Evolutionary conservation across 1,284 basidiomycete genomes (phyloP), one percentile per base, ranked within the genome.

Genomic region (Irpex sp.): DNA sequence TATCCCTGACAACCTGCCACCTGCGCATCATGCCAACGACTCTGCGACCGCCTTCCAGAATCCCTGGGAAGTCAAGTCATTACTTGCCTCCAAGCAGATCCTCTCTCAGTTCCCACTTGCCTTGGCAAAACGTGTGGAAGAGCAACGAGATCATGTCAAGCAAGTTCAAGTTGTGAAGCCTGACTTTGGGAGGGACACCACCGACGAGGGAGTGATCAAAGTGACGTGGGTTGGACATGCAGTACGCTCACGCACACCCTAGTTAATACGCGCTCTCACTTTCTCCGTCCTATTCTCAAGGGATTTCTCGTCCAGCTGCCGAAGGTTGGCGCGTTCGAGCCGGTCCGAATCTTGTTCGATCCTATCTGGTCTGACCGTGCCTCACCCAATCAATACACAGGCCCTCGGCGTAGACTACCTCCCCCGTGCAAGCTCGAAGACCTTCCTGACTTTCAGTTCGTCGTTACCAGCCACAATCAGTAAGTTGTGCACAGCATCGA

Each of bases 401-500:
- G 76, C 11, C 66, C 74, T 11, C 63, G 61, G 15, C 66, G 75
- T 7, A 65, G 71, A 8, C 63, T 76, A 7, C 74, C 72, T 19
- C 70, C 75, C 2, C 75, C 75, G 1, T 77, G 76, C 61, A 58
- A 60, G 1, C 60, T 76, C 7, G 70, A 70, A 31, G 71, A 75
- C 5, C 68, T 77, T 1, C 75, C 76, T 15, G 70, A 72, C 13
- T 66, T 76, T 56, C 68, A 75, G 17, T 76, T 71, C 58, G 73
- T 77, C 13, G 69, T 69, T 2, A 74, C 72, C 31, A 74, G 72
- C 39, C 76, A 76, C 60, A 76, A 76, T 61, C 76, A 76, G 76
- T 77, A 58, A 17, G 72, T 55, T 35, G 6, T 15, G 43, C 43
- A 55, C 2, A 39, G 55, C 5, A 69, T 75, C 1, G 64, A 61